A percentile compares a stretch with the other conserved stretches of the same genome.
Evolutionary conservation across 345 rosid species (phyloP).

Genomic region (Sonneratia caseolaris): DNA sequence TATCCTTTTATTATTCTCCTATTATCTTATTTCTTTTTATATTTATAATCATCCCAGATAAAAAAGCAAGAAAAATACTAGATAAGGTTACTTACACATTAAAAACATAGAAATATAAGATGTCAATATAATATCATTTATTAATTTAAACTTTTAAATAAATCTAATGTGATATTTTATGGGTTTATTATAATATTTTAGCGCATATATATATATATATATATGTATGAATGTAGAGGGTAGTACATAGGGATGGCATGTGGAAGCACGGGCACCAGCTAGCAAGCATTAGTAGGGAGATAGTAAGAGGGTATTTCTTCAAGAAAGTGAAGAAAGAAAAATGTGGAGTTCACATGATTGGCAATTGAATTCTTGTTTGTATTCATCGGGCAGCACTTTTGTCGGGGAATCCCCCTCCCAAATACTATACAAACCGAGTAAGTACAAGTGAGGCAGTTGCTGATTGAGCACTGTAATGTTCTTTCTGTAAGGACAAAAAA

Average conservation of each 20-base stretch:
- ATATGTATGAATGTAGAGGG: not conserved
- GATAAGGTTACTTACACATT: no score
- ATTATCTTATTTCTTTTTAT: no score
- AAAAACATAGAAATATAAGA: no score
- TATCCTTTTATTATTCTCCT: no score
- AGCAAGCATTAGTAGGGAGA: not conserved
- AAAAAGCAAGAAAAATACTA: no score
- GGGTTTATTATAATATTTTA: no score
- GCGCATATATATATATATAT: not conserved
- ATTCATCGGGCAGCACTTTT: not conserved
- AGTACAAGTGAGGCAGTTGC: slow-evolving; percentile 2
- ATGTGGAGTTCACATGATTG: not conserved
- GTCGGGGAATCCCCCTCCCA: not conserved
- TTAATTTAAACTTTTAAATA: no score
- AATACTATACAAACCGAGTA: not conserved
- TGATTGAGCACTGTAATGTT: not conserved
- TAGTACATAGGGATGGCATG: not conserved
- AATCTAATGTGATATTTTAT: no score
- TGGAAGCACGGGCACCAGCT: not conserved
- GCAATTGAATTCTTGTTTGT: not conserved
- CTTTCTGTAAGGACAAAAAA: not conserved
- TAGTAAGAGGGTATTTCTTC: not conserved
- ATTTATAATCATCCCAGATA: no score
- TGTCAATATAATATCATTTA: no score
- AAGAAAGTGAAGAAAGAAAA: no score